Evolutionary conservation across 2,329 filamentous ascomycete species (phyloP).

Genomic region (Colletotrichum nymphaeae): DNA sequence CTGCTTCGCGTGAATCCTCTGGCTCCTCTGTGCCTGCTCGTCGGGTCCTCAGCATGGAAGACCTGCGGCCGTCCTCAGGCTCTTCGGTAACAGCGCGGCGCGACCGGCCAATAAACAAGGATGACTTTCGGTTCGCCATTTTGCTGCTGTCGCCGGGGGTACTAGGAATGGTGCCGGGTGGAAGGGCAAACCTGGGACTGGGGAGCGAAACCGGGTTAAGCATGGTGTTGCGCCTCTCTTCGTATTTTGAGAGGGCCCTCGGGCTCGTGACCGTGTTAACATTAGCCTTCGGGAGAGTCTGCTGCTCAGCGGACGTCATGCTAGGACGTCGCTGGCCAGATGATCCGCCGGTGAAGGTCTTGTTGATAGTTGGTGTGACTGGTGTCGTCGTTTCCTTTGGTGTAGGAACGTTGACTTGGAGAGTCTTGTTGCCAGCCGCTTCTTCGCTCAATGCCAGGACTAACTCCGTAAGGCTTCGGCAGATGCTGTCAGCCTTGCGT

Average conservation of each 20-base stretch:
- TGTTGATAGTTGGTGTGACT: slow-evolving; percentile 59
- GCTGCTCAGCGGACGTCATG: slow-evolving; percentile 53
- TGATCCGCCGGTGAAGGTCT: slow-evolving; percentile 48
- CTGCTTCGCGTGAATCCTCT: slow-evolving; percentile 49
- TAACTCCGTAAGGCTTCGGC: slow-evolving; percentile 90
- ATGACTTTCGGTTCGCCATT: slow-evolving; percentile 61
- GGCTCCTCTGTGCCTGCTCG: slow-evolving; percentile 60
- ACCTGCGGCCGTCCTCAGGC: slow-evolving; percentile 61
- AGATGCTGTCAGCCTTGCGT: slow-evolving; percentile 92
- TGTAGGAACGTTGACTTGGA: slow-evolving; percentile 36
- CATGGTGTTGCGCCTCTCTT: slow-evolving; percentile 63
- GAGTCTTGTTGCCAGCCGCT: slow-evolving; percentile 48
- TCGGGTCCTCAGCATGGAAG: slow-evolving; percentile 58
- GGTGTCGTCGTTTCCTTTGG: slow-evolving; percentile 43
- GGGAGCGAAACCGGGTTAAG: slow-evolving; percentile 57
- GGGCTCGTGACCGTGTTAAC: slow-evolving; percentile 54
- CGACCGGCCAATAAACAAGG: slow-evolving; percentile 58
- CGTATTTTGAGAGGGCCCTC: slow-evolving; percentile 61
- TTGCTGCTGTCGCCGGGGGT: slow-evolving; percentile 51
- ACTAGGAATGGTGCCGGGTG: slow-evolving; percentile 46
- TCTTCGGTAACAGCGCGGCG: slow-evolving; percentile 63
- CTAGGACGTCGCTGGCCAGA: slow-evolving; percentile 55
- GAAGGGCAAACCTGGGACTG: slow-evolving; percentile 54
- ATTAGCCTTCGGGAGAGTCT: slow-evolving; percentile 24
- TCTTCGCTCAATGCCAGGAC: slow-evolving; percentile 85